These are phyloP conservation scores for Schizochytrium sp. DNA, from an alignment of 108 stramenopile species.

Conservation along the genomic window DNA sequence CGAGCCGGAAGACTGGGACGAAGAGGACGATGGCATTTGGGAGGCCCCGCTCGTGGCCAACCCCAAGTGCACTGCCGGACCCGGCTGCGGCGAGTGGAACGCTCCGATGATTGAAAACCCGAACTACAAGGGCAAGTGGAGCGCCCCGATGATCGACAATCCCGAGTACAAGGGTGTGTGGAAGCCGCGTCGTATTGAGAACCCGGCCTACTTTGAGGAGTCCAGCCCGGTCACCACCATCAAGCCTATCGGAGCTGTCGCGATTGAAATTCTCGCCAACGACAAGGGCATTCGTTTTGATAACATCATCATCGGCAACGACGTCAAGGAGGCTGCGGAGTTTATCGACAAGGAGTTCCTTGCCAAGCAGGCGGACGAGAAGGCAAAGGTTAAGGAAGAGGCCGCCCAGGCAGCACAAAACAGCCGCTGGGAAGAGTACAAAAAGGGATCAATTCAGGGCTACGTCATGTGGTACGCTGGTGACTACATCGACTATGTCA, in stretches of 20 bases:
- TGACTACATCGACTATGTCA: background rate
- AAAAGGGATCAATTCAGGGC: background rate
- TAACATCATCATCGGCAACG: slow-evolving; percentile 28
- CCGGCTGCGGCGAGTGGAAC: slow-evolving; percentile 49
- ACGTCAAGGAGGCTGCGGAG: background rate
- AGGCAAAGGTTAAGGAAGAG: background rate
- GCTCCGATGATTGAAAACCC: slow-evolving; percentile 35
- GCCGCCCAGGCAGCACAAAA: background rate
- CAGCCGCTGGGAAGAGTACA: background rate
- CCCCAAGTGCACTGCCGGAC: slow-evolving; percentile 34
- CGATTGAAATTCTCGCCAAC: slow-evolving; percentile 28
- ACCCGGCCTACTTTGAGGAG: slow-evolving; percentile 46
- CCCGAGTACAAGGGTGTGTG: slow-evolving; percentile 93
- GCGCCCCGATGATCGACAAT: slow-evolving; percentile 88
- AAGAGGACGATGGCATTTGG: slow-evolving; percentile 92
- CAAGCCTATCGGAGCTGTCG: slow-evolving; percentile 15
- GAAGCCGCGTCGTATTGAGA: slow-evolving; percentile 78
- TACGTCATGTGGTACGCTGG: background rate
- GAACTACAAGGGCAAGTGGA: slow-evolving; percentile 66
- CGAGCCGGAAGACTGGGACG: slow-evolving; percentile 85
- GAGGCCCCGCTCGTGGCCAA: slow-evolving; percentile 41
- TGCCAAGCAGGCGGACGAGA: background rate
- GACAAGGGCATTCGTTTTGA: slow-evolving; percentile 26
- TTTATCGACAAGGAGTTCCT: background rate
- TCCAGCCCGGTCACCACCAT: slow-evolving; percentile 11